phyloP scores from a whole-genome alignment of 2,329 filamentous ascomycete species.

The Fusarium cicatricum region DNA sequence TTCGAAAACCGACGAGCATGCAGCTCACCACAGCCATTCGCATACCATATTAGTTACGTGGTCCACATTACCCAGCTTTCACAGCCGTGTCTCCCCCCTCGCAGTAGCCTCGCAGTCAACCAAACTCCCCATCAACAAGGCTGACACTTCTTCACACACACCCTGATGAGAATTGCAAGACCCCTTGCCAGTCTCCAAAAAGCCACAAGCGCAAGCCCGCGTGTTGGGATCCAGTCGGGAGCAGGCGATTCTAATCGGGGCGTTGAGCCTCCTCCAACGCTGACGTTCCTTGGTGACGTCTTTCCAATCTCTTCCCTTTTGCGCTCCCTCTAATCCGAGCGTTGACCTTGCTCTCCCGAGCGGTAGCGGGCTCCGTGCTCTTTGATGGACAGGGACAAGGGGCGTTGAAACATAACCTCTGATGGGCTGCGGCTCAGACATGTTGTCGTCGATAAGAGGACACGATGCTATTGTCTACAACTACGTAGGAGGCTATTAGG shows the following conservation, averaged over 20 bases:
- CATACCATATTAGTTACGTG: neutral
- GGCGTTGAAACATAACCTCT: neutral
- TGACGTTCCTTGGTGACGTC: constrained; percentile 18
- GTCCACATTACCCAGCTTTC: neutral
- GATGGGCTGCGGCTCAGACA: neutral
- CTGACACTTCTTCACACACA: constrained; percentile 1
- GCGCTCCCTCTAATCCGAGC: constrained; percentile 22
- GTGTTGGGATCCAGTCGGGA: constrained; percentile 39
- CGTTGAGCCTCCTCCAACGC: constrained; percentile 28
- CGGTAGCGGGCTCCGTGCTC: constrained; percentile 4
- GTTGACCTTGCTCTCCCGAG: constrained; percentile 20
- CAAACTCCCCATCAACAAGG: constrained; percentile 5
- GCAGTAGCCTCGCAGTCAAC: constrained; percentile 3
- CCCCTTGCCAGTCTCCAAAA: constrained; percentile 20
- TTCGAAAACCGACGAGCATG: neutral
- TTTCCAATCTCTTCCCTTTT: neutral
- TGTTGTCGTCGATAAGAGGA: neutral
- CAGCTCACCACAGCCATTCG: neutral
- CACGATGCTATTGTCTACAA: too few species aligned
- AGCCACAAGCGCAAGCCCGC: constrained; percentile 31
- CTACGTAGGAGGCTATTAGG: too few species aligned
- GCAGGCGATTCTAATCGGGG: constrained; percentile 9
- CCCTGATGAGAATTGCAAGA: neutral
- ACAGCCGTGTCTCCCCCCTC: neutral
- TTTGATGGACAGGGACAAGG: neutral